Percentiles rank a stretch among this genome's conserved stretches.
phyloP scores from a whole-genome alignment of 139 green algal species.

The Coccomyxa sp. region DNA sequence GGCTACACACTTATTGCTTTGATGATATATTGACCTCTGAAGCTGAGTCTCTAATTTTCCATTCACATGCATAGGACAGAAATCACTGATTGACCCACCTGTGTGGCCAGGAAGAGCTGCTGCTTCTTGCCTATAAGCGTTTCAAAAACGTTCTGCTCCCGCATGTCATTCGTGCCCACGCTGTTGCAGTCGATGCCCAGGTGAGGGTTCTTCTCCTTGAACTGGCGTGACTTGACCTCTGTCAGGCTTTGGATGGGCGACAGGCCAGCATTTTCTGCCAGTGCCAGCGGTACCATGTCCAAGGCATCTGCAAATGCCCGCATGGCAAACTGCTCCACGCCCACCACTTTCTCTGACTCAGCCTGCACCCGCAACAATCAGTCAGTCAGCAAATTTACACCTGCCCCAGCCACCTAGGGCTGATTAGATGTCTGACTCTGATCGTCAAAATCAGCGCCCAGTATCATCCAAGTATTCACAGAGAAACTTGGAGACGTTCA shows the following conservation, averaged over 20 bases:
- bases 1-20: constrained; percentile 2
- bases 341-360: constrained; percentile 36
- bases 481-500: no score
- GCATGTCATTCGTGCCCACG: constrained; percentile 96
- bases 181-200: constrained; percentile 98
- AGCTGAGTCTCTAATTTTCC: constrained; percentile 36
- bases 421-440: no score
- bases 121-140: constrained; percentile 97
- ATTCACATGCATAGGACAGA: constrained; percentile 14
- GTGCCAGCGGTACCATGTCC: constrained; percentile 83
- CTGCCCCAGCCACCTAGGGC: neutral
- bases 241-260: constrained; percentile 89
- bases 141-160: constrained; percentile 97
- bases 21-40: neutral
- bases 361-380: constrained; percentile 1
- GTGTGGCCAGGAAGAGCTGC: constrained; percentile 97
- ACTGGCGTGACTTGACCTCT: constrained; percentile 60
- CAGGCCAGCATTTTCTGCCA: constrained; percentile 96
- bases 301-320: constrained; percentile 92
- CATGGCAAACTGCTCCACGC: constrained; percentile 96
- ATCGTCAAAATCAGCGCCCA: neutral
- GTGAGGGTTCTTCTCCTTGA: constrained; percentile 84
- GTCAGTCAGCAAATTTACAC: no score
- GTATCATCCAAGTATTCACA: no score
- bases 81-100: constrained; percentile 27